Base-by-base conservation (phyloP, 805 yeast genomes). In the Cyberlindnera lachancei region DNA sequence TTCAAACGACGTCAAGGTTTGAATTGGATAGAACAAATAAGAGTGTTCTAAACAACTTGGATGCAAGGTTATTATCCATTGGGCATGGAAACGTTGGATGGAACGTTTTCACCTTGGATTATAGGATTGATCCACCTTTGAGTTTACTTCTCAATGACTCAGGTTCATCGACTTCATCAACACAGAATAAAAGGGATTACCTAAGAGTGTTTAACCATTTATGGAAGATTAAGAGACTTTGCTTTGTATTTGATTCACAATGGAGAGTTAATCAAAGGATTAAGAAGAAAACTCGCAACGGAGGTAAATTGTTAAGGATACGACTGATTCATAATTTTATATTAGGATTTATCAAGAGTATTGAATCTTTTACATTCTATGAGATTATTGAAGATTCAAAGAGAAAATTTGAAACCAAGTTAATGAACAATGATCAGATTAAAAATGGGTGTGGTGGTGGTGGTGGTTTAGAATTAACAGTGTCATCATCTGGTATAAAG, bases 31-130 rank as follows among this genome's bases (percentile, higher is more conserved):
- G 56, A 21, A 46, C 56, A 2, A 41, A 45, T 2, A 61, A 56
- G 3, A 59, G 54, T 13, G 64, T 72, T 8, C 52, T 72, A 10
- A 59, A 68, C 27, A 58, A 83, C 31, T 52, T 90, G 10, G 97
- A 92, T 61, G 95, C 96, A 0, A 64, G 96, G 27, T 66, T 88
- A 15, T 63, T 88, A 30, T 86, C 81, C 37, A 58, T 80, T 30
- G 78, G 78, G 4, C 84, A 79, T 44, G 80, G 85, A 0, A 73
- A 76, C 18, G 58, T 74, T 31, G 96, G 95, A 1, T 88, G 96
- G 96, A 94, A 88, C 50, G 86, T 83, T 3, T 88, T 90, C 53
- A 85, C 96, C 0, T 59, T 88, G 23, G 96, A 87, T 50, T 92
- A 83, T 53, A 62, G 70, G 33, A 47, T 73, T 9, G 66, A 52